phyloP scores from a whole-genome alignment of 2,329 filamentous ascomycete species.

The Coniochaeta sp. region DNA sequence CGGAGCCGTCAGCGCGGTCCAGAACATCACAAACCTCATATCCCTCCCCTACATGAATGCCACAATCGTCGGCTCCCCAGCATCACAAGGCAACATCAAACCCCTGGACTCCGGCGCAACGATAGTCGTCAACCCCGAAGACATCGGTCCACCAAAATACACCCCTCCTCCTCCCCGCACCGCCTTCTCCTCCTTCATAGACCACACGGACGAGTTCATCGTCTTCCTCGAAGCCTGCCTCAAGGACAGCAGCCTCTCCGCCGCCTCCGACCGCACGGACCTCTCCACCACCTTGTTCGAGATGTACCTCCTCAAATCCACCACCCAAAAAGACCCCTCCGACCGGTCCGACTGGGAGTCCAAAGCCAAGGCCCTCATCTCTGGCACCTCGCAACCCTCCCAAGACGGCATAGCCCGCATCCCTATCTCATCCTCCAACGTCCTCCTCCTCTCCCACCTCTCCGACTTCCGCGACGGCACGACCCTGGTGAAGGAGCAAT shows the following conservation, averaged over 20 bases:
- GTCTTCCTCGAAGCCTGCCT: constrained; percentile 86
- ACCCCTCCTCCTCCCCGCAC: constrained; percentile 74
- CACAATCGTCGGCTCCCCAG: constrained; percentile 46
- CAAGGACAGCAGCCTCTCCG: constrained; percentile 58
- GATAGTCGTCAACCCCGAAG: constrained; percentile 42
- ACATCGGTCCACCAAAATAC: constrained; percentile 51
- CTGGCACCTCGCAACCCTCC: constrained; percentile 42
- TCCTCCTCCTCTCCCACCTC: constrained; percentile 85
- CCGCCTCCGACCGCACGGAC: constrained; percentile 73
- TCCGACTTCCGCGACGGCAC: constrained; percentile 87
- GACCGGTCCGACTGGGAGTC: constrained; percentile 76
- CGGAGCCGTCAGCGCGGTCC: constrained; percentile 68
- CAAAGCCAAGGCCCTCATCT: constrained; percentile 84
- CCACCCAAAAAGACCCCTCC: constrained; percentile 59
- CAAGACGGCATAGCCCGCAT: constrained; percentile 31
- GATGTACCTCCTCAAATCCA: constrained; percentile 92
- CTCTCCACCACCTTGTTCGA: constrained; percentile 94
- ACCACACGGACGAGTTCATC: constrained; percentile 88
- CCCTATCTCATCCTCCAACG: constrained; percentile 90
- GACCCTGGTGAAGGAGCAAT: constrained; percentile 86
- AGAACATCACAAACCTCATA: constrained; percentile 77
- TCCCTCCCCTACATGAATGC: constrained; percentile 80
- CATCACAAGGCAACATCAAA: constrained; percentile 40
- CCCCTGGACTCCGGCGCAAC: constrained; percentile 43
- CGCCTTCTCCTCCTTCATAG: constrained; percentile 94